Base-by-base conservation (phyloP, 2,329 filamentous ascomycete species). In the Amylocarpus encephaloides region DNA sequence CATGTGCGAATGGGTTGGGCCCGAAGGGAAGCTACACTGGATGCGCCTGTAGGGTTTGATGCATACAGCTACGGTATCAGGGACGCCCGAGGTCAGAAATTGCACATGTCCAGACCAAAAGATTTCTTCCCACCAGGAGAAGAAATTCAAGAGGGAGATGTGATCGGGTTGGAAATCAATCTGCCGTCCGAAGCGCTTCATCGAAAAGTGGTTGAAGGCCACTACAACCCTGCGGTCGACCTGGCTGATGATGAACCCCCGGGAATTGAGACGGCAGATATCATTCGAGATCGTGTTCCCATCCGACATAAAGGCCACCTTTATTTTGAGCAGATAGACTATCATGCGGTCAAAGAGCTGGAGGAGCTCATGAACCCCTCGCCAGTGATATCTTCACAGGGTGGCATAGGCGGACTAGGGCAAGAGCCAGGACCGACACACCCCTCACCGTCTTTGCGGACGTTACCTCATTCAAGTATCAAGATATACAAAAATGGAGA, bases 11-110 rank as follows among this genome's bases (percentile, higher is more conserved):
- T 97, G 65, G 94, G 94, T 3, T 97, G 89, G 73, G 86, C 87
- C 2, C 73, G 88, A 54, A 76, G 88, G 43, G 88, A 95, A 65
- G 87, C 88, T 10, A 86, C 86, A 0, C 71, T 93, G 1, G 89
- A 94, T 67, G 86, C 85, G 1, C 88, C 88, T 0, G 88, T 93
- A 0, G 88, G 89, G 1, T 93, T 89, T 59, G 88, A 94, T 64
- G 86, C 86, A 38, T 96, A 97, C 70, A 95, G 91, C 64, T 97
- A 97, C 66, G 92, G 88, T 41, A 80, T 97, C 50, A 86, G 91
- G 39, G 93, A 98, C 63, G 84, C 91, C 19, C 80, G 85, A 30
- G 93, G 93, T 16, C 90, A 97, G 67, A 92, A 92, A 54, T 87
- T 95, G 47, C 89, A 93, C 71, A 89, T 93, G 73, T 96, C 91